Evolutionary conservation across 148 eudicot genomes (phyloP).

Genomic region (Amaranthus cruentus): DNA sequence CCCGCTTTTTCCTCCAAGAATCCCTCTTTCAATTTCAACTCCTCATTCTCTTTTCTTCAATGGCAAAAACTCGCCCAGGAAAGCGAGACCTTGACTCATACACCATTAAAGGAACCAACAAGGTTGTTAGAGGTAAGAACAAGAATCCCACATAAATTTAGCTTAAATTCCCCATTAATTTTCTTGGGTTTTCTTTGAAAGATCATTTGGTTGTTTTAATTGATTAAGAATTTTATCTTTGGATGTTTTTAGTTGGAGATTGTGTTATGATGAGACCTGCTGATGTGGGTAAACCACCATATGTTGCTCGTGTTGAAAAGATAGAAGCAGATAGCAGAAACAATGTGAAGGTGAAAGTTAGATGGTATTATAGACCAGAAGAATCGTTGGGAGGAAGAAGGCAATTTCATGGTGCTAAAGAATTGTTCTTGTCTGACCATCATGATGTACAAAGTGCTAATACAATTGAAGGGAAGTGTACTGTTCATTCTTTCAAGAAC

Average conservation of each 20-base stretch:
- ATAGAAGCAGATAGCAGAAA: slow-evolving; percentile 58
- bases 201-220: background rate
- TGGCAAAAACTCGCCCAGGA: slow-evolving; percentile 65
- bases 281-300: slow-evolving; percentile 70
- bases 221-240: background rate
- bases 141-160: background rate
- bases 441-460: slow-evolving; percentile 81
- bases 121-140: slow-evolving; percentile 53
- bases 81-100: slow-evolving; percentile 58
- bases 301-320: slow-evolving; percentile 67
- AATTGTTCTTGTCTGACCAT: slow-evolving; percentile 82
- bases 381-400: slow-evolving; percentile 88
- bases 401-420: slow-evolving; percentile 84
- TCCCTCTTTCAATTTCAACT: slow-evolving; percentile 4
- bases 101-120: slow-evolving; percentile 71
- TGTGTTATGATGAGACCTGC: slow-evolving; percentile 77
- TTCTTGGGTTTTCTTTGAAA: background rate
- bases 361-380: slow-evolving; percentile 94
- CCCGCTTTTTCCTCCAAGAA: slow-evolving; percentile 21
- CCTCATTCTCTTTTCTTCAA: slow-evolving; percentile 18
- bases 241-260: slow-evolving; percentile 52
- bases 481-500: slow-evolving; percentile 70
- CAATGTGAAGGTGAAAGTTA: slow-evolving; percentile 62
- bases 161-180: background rate
- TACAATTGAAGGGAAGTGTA: slow-evolving; percentile 84